These are phyloP conservation scores for Pseudohalonectria lignicola DNA, from an alignment of 2,329 filamentous ascomycete genomes.

Conservation along the genomic window DNA sequence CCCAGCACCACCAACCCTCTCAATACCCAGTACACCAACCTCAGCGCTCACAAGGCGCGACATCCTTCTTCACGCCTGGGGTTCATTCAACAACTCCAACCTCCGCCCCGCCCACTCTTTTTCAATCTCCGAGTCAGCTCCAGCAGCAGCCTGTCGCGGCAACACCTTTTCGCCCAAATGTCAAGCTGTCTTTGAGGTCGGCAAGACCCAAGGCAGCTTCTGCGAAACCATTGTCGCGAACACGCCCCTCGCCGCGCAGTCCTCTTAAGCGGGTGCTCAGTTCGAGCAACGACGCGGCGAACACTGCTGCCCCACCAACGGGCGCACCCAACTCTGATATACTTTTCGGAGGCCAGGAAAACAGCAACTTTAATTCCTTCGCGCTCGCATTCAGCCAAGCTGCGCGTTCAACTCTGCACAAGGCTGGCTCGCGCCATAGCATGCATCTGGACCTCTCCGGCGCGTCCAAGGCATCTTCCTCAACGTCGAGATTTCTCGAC, in stretches of 20 bases:
- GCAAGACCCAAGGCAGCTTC: conserved; percentile 48
- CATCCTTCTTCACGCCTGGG: no score
- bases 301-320: conserved; percentile 45
- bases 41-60: no score
- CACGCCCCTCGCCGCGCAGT: conserved; percentile 66
- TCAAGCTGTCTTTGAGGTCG: conserved; percentile 55
- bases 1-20: conserved; percentile 5
- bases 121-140: conserved; percentile 5
- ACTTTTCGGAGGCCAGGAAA: conserved; percentile 33
- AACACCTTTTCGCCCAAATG: conserved; percentile 54
- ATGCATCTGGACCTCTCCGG: conserved; percentile 46
- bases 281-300: conserved; percentile 60
- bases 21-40: no score
- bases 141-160: conserved; percentile 34
- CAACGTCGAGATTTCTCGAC: conserved; percentile 40
- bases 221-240: conserved; percentile 43
- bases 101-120: conserved; percentile 3
- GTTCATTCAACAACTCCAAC: no score
- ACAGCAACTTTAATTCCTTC: conserved; percentile 21
- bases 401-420: conserved; percentile 31
- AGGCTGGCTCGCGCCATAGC: conserved; percentile 35
- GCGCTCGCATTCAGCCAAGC: conserved; percentile 25
- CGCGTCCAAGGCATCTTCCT: conserved; percentile 27
- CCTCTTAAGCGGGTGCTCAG: conserved; percentile 69
- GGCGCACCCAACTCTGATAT: no score